A percentile compares a stretch with the other conserved stretches of the same genome.
Evolutionary conservation across 768 basidiomycete species (phyloP).

Genomic region (Tulasnella sp.): DNA sequence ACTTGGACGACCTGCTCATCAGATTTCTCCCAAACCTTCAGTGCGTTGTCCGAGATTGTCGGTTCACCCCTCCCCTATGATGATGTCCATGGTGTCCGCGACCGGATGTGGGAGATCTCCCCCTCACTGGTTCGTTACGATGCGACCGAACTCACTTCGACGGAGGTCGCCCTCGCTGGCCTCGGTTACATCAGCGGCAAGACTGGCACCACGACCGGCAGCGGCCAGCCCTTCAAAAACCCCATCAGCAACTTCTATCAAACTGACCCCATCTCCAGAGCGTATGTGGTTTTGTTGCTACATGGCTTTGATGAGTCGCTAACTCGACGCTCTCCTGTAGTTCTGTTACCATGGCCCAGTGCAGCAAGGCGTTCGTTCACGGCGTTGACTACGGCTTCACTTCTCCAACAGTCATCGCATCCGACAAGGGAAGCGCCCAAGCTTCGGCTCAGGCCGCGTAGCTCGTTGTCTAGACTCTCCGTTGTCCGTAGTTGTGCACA

Average conservation of each 20-base stretch:
- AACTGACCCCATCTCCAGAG: slow-evolving; percentile 93
- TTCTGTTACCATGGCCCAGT: slow-evolving; percentile 96
- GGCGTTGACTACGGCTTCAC: slow-evolving; percentile 66
- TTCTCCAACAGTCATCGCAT: slow-evolving; percentile 41
- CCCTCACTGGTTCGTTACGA: slow-evolving; percentile 89
- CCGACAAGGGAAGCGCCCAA: slow-evolving; percentile 1
- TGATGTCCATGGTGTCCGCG: slow-evolving; percentile 77
- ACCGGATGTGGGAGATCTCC: slow-evolving; percentile 96
- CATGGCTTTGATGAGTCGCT: slow-evolving; percentile 3
- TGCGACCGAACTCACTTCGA: slow-evolving; percentile 71
- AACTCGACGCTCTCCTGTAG: slow-evolving; percentile 46
- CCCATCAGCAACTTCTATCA: slow-evolving; percentile 94
- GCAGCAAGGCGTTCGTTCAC: slow-evolving; percentile 82
- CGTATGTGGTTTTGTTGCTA: slow-evolving; percentile 56
- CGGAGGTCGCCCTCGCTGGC: slow-evolving; percentile 71
- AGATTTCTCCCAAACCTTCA: slow-evolving; percentile 41
- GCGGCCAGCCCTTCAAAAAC: slow-evolving; percentile 67
- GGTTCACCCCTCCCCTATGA: slow-evolving; percentile 85
- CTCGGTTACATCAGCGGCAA: slow-evolving; percentile 59
- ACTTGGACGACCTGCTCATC: not conserved
- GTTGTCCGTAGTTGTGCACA: slow-evolving; percentile 19
- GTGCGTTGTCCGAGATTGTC: slow-evolving; percentile 89
- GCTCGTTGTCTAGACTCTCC: slow-evolving; percentile 1
- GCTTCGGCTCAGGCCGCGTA: slow-evolving; percentile 16
- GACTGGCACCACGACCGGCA: slow-evolving; percentile 59